Conservation (phyloP, 495 filamentous ascomycete genomes). For the Aspergillus bertholletiae region DNA sequence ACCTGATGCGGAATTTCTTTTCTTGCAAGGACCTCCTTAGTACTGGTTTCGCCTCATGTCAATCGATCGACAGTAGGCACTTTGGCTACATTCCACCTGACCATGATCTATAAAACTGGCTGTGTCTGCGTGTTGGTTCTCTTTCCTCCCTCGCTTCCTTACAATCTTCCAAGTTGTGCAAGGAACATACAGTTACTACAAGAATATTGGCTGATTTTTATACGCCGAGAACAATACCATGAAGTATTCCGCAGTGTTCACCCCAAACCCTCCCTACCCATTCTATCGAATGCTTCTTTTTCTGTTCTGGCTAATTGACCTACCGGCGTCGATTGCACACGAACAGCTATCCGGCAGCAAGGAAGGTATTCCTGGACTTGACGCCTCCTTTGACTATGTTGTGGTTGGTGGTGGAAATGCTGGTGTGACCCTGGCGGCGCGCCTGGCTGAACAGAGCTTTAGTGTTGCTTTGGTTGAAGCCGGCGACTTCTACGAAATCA, state of each 20-base stretch:
- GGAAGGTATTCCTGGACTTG: conserved; percentile 17
- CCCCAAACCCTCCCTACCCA: not conserved
- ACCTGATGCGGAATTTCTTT: too few relatives aligned
- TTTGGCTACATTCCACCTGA: not conserved
- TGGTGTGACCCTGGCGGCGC: conserved; percentile 42
- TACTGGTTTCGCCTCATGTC: not conserved
- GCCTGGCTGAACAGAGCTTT: conserved; percentile 36
- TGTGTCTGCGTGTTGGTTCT: not conserved
- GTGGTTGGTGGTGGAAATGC: conserved; percentile 52
- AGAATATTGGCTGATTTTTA: too few relatives aligned
- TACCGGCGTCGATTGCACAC: not conserved
- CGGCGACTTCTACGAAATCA: conserved; percentile 53
- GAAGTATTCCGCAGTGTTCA: not conserved
- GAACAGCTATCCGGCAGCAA: not conserved
- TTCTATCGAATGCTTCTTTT: not conserved
- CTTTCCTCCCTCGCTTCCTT: not conserved
- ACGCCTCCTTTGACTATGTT: conserved; percentile 46
- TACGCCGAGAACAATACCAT: not conserved
- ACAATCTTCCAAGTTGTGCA: too few relatives aligned
- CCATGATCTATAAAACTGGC: not conserved
- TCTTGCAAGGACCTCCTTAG: not conserved
- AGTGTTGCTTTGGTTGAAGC: conserved; percentile 54
- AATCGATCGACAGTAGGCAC: not conserved
- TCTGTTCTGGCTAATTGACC: not conserved
- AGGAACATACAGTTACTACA: too few relatives aligned